Evolutionary conservation across 495 filamentous ascomycete genomes (phyloP).

Genomic region (Melanomma pulvis-pyrius): DNA sequence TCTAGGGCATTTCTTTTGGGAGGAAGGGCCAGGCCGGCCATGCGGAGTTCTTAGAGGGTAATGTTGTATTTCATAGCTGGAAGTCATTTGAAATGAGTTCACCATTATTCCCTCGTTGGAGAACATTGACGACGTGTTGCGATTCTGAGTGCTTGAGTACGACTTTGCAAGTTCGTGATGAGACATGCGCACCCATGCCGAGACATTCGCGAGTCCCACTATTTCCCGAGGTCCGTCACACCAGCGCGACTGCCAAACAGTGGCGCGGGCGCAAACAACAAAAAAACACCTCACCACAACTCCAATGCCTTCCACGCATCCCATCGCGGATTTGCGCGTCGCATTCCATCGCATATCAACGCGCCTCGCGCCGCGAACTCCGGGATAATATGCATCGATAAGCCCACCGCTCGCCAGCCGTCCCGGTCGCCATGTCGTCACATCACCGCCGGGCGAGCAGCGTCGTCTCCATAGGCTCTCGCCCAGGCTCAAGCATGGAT

Average conservation of each 20-base stretch:
- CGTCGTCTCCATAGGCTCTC: not conserved
- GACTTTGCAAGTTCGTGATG: not conserved
- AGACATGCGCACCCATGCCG: not conserved
- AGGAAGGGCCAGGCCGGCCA: not conserved
- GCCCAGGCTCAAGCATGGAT: not conserved
- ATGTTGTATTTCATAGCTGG: not conserved
- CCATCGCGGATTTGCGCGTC: not conserved
- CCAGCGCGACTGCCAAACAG: not conserved
- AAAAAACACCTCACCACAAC: not conserved
- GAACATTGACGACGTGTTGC: not conserved
- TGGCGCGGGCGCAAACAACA: not conserved
- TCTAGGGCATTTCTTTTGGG: not conserved
- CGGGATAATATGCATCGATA: not conserved
- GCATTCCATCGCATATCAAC: not conserved
- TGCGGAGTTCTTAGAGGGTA: not conserved
- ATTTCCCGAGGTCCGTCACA: not conserved
- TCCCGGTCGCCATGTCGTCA: not conserved
- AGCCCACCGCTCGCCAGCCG: not conserved
- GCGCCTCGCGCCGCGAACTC: not conserved
- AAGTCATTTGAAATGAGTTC: not conserved
- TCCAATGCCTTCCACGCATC: not conserved
- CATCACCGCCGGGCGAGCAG: not conserved
- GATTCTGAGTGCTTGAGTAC: not conserved
- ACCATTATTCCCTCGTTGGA: not conserved
- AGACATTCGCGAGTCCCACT: not conserved